Evolutionary conservation across 495 filamentous ascomycete species (phyloP), one percentile per base, ranked within the genome.

Genomic region (Glutinoglossum americanum): DNA sequence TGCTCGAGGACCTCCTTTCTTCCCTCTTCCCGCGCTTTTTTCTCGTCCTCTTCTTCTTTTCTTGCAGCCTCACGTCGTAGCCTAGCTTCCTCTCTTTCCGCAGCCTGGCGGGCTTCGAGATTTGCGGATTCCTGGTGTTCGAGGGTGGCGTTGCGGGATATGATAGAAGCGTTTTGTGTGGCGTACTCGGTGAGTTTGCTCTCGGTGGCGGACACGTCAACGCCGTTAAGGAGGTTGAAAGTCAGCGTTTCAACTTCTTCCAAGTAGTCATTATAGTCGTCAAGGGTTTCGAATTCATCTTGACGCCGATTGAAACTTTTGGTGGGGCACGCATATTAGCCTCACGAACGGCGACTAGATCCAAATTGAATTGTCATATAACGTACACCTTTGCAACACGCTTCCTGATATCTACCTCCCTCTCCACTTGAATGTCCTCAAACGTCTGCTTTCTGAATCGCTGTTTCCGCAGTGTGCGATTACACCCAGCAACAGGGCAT

Each of bases 241-340:
- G 88, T 89, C 54, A 93, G 77, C 60, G 84, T 79, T 72, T 99
- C 92, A 28, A 95, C 85, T 62, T 85, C 80, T 68, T 97, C 87
- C 28, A 97, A 80, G 71, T 97, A 96, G 68, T 97, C 81, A 70
- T 97, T 94, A 71, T 82, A 97, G 60, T 80, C 83, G 44, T 74
- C 72, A 59, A 93, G 75, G 0, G 76, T 79, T 62, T 85, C 80
- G 64, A 97, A 99, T 67, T 99, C 93, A 59, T 93, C 85, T 72
- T 94, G 80, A 10, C 79, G 76, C 61, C 82, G 79, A 71, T 98
- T 96, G 70, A 96, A 89, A 32, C 75, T 77, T 30, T 55, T 54
- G 27, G 5, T 19, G 7, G 5, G 47, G 5, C 26, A 53, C 28
- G 19, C 1, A 21, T 1, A 32, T 53, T 13, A 53, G 49, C 21